Evolutionary conservation across 495 filamentous ascomycete genomes (phyloP).

Genomic region (Neurospora sp.): DNA sequence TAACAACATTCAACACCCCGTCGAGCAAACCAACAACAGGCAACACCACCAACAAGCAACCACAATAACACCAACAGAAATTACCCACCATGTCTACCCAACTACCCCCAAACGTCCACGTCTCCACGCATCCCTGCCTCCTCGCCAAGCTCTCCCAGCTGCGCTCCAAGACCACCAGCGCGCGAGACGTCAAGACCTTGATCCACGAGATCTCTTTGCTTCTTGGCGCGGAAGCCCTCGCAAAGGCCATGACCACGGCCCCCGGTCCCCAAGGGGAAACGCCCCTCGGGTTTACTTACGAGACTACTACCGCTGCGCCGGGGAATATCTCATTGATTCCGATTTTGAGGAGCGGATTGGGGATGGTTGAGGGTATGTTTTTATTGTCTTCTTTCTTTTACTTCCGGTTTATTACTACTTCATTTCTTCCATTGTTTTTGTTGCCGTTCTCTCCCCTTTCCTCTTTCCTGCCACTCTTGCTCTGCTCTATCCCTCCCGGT

Average conservation of each 20-base stretch:
- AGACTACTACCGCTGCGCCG: slow-evolving; percentile 48
- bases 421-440: too few relatives aligned
- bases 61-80: not conserved
- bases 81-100: slow-evolving; percentile 12
- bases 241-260: slow-evolving; percentile 43
- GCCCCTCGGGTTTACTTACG: slow-evolving; percentile 63
- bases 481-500: not conserved
- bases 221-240: slow-evolving; percentile 72
- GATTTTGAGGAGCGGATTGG: slow-evolving; percentile 80
- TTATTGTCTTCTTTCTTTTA: not conserved
- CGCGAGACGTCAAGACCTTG: slow-evolving; percentile 68
- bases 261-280: slow-evolving; percentile 56
- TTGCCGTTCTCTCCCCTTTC: not conserved
- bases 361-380: slow-evolving; percentile 69
- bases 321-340: slow-evolving; percentile 71
- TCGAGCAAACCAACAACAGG: too few relatives aligned
- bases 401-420: too few relatives aligned
- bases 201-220: slow-evolving; percentile 81
- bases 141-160: slow-evolving; percentile 83
- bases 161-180: slow-evolving; percentile 56
- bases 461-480: not conserved
- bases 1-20: not conserved
- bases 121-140: slow-evolving; percentile 80
- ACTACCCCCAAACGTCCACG: slow-evolving; percentile 65
- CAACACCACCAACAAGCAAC: not conserved